A percentile compares a stretch with the other conserved stretches of the same genome.
phyloP scores from a whole-genome alignment of 768 basidiomycete genomes.

The Xanthoconium stramineum region DNA sequence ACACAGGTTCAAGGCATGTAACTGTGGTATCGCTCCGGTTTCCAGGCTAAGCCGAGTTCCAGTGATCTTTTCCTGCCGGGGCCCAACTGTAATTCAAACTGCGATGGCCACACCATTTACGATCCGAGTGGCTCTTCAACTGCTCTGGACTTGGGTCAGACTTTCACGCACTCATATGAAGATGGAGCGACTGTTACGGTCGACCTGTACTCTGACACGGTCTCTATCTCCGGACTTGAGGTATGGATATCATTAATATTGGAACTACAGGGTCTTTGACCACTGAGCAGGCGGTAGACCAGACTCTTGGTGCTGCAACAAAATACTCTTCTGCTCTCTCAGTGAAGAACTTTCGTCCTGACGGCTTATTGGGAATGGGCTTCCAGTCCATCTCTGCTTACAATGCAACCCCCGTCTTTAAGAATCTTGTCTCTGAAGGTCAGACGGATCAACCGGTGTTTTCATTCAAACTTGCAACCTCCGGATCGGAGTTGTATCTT shows the following conservation, averaged over 20 bases:
- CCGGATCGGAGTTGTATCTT: slow-evolving; percentile 45
- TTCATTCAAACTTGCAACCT: slow-evolving; percentile 43
- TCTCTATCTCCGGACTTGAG: slow-evolving; percentile 8
- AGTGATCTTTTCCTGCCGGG: slow-evolving; percentile 32
- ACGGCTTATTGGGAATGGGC: slow-evolving; percentile 39
- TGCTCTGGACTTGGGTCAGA: not conserved
- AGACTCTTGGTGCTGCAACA: slow-evolving; percentile 15
- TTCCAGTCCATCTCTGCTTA: slow-evolving; percentile 39
- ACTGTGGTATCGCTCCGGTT: not conserved
- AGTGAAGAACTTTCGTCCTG: slow-evolving; percentile 8
- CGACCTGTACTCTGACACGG: slow-evolving; percentile 8
- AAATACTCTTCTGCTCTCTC: slow-evolving; percentile 5
- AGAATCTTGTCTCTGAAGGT: slow-evolving; percentile 39
- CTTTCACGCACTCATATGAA: not conserved
- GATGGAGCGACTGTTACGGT: slow-evolving; percentile 3
- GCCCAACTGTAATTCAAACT: slow-evolving; percentile 20
- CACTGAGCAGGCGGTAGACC: slow-evolving; percentile 5
- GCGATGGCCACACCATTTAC: slow-evolving; percentile 32
- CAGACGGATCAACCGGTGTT: slow-evolving; percentile 35
- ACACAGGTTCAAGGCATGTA: slow-evolving; percentile 25
- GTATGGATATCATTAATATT: not conserved
- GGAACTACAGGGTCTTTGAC: too few species aligned
- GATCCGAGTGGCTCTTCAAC: slow-evolving; percentile 20
- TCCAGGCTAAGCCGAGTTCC: not conserved
- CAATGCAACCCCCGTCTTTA: slow-evolving; percentile 34